Percentiles rank a stretch among this genome's conserved stretches.
Conservation (phyloP, 305 asterid species). For the Fraxinus nigra region DNA sequence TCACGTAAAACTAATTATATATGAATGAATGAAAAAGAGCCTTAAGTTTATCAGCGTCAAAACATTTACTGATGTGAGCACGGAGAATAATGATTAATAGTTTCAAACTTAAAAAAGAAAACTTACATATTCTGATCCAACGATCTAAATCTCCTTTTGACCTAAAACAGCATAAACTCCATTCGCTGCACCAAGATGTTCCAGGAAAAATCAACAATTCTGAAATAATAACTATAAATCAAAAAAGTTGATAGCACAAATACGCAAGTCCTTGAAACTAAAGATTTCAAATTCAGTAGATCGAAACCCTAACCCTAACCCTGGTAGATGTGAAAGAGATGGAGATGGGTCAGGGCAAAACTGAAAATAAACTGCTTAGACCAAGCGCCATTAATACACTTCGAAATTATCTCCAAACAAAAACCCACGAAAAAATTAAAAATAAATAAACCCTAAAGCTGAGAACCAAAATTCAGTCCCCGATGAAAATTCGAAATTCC, state of each 20-base stretch:
- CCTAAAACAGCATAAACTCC: background rate
- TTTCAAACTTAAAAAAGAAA: background rate
- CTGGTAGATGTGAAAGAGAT: constrained; percentile 12
- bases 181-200: background rate
- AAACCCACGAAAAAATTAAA: background rate
- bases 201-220: constrained; percentile 3
- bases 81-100: constrained; percentile 5
- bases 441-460: background rate
- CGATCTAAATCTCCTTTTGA: background rate
- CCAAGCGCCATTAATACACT: constrained; percentile 7
- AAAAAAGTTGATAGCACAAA: background rate
- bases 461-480: background rate
- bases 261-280: background rate
- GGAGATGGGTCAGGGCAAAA: constrained; percentile 17
- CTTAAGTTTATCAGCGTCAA: background rate
- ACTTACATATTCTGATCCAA: background rate
- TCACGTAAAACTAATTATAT: constrained; percentile 13
- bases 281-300: constrained; percentile 17
- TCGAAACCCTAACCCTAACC: constrained; percentile 28
- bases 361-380: constrained; percentile 13
- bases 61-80: background rate
- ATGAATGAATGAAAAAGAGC: background rate
- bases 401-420: background rate
- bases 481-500: background rate
- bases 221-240: constrained; percentile 7